Evolutionary conservation across 352 stramenopile species (phyloP), one percentile per base, ranked within the genome.

Genomic region (Lagenidium sp.): DNA sequence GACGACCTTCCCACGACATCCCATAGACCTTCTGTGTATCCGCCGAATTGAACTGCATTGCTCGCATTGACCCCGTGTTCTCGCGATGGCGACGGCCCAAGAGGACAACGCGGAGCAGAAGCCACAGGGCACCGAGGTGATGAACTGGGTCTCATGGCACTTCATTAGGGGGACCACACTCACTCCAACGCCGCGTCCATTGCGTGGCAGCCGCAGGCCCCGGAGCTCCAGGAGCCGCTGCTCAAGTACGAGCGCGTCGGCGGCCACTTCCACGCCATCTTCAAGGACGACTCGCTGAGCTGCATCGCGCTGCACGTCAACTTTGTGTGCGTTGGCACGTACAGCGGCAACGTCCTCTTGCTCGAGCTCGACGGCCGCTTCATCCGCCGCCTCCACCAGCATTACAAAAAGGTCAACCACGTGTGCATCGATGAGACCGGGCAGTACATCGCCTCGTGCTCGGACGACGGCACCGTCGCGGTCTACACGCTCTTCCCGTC

Each of bases 391-490:
- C 60, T 92, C 36, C 80, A 92, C 42, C 76, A 92, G 47, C 80
- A 92, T 57, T 88, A 88, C 60, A 92, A 92, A 55, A 89, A 89
- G 42, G 80, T 92, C 10, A 87, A 92, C 51, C 65, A 86, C 44
- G 74, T 92, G 39, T 83, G 68, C 45, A 85, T 92, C 34, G 80
- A 92, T 44, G 80, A 92, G 47, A 88, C 76, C 0, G 80, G 80
- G 0, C 74, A 89, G 65, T 85, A 78, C 47, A 92, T 92, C 32
- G 80, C 78, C 2, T 92, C 80, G 10, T 89, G 80, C 52, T 92
- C 80, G 30, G 80, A 92, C 37, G 80, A 92, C 37, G 80, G 80
- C 22, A 92, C 80, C 1, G 80, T 92, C 19, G 80, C 76, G 0
- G 71, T 89, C 19, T 89, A 89, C 55, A 75, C 76, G 31, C 53